phyloP scores from a whole-genome alignment of 768 basidiomycete genomes.

The Serendipita indica region DNA sequence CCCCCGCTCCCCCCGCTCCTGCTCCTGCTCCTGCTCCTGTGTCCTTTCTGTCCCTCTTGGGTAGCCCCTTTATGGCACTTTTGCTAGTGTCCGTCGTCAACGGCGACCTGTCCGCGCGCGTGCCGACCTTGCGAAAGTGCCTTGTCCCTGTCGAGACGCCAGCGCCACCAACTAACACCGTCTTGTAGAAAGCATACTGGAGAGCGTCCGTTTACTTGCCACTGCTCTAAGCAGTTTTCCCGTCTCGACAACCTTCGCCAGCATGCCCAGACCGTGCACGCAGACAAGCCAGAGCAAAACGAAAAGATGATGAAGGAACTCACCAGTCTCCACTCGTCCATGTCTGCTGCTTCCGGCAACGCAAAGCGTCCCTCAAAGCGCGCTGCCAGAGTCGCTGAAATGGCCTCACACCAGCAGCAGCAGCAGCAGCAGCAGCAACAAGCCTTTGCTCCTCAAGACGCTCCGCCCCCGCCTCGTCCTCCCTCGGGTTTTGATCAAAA shows the following conservation, averaged over 20 bases:
- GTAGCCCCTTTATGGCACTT: neutral
- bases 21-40: neutral
- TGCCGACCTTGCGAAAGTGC: neutral
- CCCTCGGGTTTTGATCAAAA: neutral
- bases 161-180: neutral
- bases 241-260: conserved; percentile 94
- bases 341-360: conserved; percentile 33
- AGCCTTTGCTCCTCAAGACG: neutral
- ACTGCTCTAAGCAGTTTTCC: conserved; percentile 90
- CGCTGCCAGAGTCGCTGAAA: conserved; percentile 1
- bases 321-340: conserved; percentile 65
- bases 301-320: conserved; percentile 86
- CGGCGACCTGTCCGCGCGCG: neutral
- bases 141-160: conserved; percentile 8
- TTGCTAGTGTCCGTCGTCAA: neutral
- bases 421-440: neutral
- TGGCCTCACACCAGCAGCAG: conserved; percentile 4
- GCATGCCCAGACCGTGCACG: conserved; percentile 92
- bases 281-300: conserved; percentile 75
- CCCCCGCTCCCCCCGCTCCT: neutral
- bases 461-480: neutral
- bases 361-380: conserved; percentile 7
- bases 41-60: neutral
- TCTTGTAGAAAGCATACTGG: conserved; percentile 84
- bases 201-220: conserved; percentile 90